Conservation (phyloP, 164 flowering plant species). For the Aristolochia contorta region DNA sequence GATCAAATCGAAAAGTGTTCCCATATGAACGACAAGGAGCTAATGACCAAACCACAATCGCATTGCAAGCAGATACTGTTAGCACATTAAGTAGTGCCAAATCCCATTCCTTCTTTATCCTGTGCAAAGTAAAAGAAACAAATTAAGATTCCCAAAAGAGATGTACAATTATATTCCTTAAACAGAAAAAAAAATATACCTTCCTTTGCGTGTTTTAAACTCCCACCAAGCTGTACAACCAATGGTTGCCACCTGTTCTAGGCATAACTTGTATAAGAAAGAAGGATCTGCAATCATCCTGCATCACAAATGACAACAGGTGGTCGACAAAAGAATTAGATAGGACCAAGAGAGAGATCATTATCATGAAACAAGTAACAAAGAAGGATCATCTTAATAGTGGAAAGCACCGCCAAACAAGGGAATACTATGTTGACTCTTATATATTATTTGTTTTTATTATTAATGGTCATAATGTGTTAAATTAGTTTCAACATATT, state of each 20-base stretch:
- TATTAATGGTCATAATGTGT: no score
- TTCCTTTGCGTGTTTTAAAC: constrained; percentile 70
- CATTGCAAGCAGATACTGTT: constrained; percentile 78
- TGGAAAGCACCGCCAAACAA: no score
- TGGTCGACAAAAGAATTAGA: no score
- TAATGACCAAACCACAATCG: constrained; percentile 85
- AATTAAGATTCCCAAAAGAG: background rate
- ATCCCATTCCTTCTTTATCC: constrained; percentile 98
- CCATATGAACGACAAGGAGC: constrained; percentile 99
- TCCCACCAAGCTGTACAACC: constrained; percentile 94
- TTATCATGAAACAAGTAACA: no score
- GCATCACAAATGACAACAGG: constrained; percentile 11
- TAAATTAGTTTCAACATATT: no score
- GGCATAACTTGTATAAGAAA: constrained; percentile 56
- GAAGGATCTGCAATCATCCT: constrained; percentile 99
- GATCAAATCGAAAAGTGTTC: constrained; percentile 74
- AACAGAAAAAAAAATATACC: constrained; percentile 27
- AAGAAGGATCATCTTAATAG: no score
- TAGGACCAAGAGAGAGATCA: no score
- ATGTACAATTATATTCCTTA: background rate
- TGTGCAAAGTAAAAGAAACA: constrained; percentile 11
- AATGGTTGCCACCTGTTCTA: constrained; percentile 79
- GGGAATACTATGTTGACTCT: no score
- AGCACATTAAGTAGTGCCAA: constrained; percentile 88
- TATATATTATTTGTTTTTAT: constrained; percentile 17